phyloP scores from a whole-genome alignment of 306 rosid genomes.

The Begonia peltatifolia region DNA sequence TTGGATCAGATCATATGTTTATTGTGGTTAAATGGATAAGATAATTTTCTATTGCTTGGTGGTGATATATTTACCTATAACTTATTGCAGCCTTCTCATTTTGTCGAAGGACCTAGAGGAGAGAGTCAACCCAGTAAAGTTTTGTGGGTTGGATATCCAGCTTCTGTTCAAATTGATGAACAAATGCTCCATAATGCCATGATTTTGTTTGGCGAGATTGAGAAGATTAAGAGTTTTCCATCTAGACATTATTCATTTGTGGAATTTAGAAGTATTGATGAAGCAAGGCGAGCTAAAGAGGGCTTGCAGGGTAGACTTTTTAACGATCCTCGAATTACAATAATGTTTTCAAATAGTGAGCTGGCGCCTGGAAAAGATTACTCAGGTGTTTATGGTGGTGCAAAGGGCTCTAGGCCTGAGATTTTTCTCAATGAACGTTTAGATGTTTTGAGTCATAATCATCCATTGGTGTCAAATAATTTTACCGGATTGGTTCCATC shows the following conservation, averaged over 20 bases:
- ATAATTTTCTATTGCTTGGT: neutral
- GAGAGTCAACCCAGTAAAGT: slow-evolving; percentile 65
- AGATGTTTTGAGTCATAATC: slow-evolving; percentile 54
- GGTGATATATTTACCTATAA: slow-evolving; percentile 3
- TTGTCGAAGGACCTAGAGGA: slow-evolving; percentile 40
- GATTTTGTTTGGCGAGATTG: slow-evolving; percentile 97
- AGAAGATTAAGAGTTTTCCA: slow-evolving; percentile 84
- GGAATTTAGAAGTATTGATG: slow-evolving; percentile 93
- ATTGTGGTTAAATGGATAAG: no score
- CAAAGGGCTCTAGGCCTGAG: slow-evolving; percentile 64
- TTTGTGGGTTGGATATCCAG: slow-evolving; percentile 91
- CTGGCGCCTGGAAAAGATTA: slow-evolving; percentile 55
- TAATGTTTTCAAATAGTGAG: slow-evolving; percentile 80
- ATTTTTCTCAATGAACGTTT: slow-evolving; percentile 41
- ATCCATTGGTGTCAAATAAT: slow-evolving; percentile 46
- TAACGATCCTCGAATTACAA: slow-evolving; percentile 84
- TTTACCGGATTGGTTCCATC: slow-evolving; percentile 48
- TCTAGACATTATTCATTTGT: slow-evolving; percentile 78
- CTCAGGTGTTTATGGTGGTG: slow-evolving; percentile 38
- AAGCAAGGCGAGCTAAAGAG: slow-evolving; percentile 98
- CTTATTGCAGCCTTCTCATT: slow-evolving; percentile 46
- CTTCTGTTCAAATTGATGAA: slow-evolving; percentile 84
- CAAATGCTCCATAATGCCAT: slow-evolving; percentile 99
- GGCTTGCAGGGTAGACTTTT: slow-evolving; percentile 97
- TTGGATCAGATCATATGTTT: neutral